Evolutionary conservation across 495 filamentous ascomycete species (phyloP), one percentile per base, ranked within the genome.

Genomic region (Copromyces sp.): DNA sequence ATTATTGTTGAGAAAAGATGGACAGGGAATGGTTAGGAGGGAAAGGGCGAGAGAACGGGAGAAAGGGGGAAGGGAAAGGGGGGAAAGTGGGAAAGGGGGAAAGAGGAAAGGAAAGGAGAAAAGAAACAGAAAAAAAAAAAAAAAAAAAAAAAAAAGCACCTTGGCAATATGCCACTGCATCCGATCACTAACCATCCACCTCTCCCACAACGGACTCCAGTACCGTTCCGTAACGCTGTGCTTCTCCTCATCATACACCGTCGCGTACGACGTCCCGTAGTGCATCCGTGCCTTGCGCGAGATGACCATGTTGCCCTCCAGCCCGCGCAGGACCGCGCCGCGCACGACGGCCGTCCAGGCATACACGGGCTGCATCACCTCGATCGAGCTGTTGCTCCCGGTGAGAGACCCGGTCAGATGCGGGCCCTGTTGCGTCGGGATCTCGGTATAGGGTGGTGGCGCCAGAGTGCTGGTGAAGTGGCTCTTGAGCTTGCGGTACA

Each of bases 161-260:
- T 90, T 91, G 12, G 88, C 87, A 78, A 91, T 91, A 81, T 92
- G 91, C 91, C 91, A 93, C 76, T 92, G 90, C 91, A 93, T 92
- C 68, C 91, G 84, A 80, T 93, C 91, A 71, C 84, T 87, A 17
- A 93, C 90, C 91, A 93, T 93, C 90, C 90, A 93, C 39, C 91
- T 78, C 80, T 93, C 91, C 91, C 91, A 93, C 42, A 93, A 75
- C 14, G 91, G 91, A 71, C 85, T 88, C 91, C 91, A 93, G 75
- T 93, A 93, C 44, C 91, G 79, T 74, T 93, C 91, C 39, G 79
- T 83, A 8, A 91, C 85, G 17, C 85, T 84, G 77, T 93, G 91
- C 73, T 89, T 91, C 70, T 86, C 82, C 74, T 90, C 90, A 73
- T 92, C 90, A 79, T 90, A 93, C 9, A 90, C 89, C 0, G 91